Base-by-base conservation (phyloP, 148 eudicot genomes). In the Gaultheria prostrata region DNA sequence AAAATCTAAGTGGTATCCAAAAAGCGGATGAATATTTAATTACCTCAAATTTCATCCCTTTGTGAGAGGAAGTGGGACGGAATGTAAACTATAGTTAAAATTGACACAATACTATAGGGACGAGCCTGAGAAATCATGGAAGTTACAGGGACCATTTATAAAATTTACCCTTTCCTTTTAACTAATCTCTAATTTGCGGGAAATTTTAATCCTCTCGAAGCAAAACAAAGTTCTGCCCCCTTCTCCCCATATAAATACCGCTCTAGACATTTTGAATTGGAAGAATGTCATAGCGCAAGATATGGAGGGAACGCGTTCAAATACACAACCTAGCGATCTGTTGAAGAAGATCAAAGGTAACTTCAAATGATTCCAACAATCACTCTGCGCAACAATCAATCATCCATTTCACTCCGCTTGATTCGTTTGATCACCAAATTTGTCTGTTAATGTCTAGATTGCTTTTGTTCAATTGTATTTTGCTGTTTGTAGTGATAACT, bases 261-360 rank as follows among this genome's bases (percentile, higher is more conserved):
- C 26, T 21, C 24, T 7, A 3, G 4, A 17, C 21, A 73, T 17
- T 75, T 50, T 77, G 57, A 26, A 50, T 50, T 76, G 14, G 1
- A 45, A 21, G 1, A 49, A 17, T 30, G 56, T 14, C 13, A 77
- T 24, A 24, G 6, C 50, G 28, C 50, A 28, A 8, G 32, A 75
- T 82, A 89, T 89, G 93, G 91, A 88, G 88, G 89, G 92, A 86
- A 92, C 84, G 80, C 89, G 87, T 39, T 85, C 87, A 54, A 86
- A 80, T 33, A 57, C 86, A 1, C 72, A 86, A 21, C 85, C 93
- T n/a, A 82, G 48, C 80, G 83, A 88, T 32, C 76, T 92, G 76
- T 90, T 95, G 79, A 85, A 35, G 17, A 93, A 86, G 91, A 93
- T 94, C 78, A 78, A 63, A 90, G 94, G 98, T 93, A 57, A 88